phyloP scores from a whole-genome alignment of 2,329 filamentous ascomycete species.

The Bipolaris gigantea region DNA sequence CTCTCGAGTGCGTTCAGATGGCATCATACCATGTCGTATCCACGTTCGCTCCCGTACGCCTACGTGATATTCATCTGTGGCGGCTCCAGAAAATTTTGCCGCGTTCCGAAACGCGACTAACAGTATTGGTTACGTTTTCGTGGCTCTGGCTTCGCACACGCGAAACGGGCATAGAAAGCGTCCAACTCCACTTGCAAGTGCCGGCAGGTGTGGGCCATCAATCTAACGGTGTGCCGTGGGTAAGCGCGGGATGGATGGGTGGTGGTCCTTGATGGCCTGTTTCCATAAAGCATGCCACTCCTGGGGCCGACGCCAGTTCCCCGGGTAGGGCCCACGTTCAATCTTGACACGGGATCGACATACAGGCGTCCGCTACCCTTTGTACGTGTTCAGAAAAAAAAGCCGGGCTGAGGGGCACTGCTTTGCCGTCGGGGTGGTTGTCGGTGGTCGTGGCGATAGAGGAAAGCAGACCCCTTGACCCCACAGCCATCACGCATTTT shows the following conservation, averaged over 20 bases:
- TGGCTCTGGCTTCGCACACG: conserved; percentile 8
- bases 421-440: not conserved
- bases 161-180: conserved; percentile 6
- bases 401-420: not conserved
- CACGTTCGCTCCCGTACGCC: not conserved
- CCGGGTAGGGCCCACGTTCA: not conserved
- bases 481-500: not conserved
- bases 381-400: not conserved
- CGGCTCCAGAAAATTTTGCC: conserved; percentile 5
- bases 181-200: not conserved
- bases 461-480: conserved; percentile 1
- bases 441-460: not conserved
- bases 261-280: not conserved
- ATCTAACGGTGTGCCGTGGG: not conserved
- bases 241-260: conserved; percentile 9
- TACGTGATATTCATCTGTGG: not conserved
- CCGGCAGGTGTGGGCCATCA: not conserved
- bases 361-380: not conserved
- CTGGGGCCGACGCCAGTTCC: not conserved
- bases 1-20: not conserved
- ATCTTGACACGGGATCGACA: not conserved
- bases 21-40: not conserved
- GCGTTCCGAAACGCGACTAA: conserved; percentile 8
- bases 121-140: conserved; percentile 12
- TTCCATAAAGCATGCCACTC: conserved; percentile 3